Evolutionary conservation across 2,329 filamentous ascomycete genomes (phyloP), one percentile per base, ranked within the genome.

Genomic region (Ascochyta lentis): DNA sequence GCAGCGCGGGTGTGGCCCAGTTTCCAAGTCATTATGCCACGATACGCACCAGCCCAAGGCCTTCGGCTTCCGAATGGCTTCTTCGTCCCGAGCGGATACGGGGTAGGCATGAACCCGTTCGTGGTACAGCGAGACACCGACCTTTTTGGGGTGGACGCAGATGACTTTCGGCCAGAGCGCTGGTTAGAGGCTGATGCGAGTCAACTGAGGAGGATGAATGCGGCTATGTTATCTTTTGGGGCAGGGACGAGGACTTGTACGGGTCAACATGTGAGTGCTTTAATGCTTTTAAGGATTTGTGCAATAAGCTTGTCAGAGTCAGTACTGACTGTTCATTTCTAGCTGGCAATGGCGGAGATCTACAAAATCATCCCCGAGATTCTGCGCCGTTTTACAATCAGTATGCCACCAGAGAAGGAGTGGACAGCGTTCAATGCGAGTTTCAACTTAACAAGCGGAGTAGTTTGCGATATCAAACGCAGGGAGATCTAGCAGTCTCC

Each of bases 1-100:
- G 84, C 87, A 6, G 89, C 92, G 76, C 84, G 90, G 8, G 70
- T 92, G 63, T 89, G 92, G 71, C 89, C 90, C 0, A 88, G 90
- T 0, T 83, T 88, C 0, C 89, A 89, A 0, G 78, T 92, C 12
- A 85, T 86, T 0, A 78, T 92, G 39, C 90, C 92, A 73, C 83
- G 91, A 48, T 79, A 92, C 42, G 87, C 90, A 0, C 90, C 90
- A 0, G 74, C 80, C 0, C 78, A 83, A 22, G 89, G 89, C 3
- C 78, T 82, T 8, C 83, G 86, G 38, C 86, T 92, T 15, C 42
- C 48, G 1, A 49, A 49, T 26, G 54, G 54, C 7, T 39, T 45
- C 23, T 37, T 22, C 9, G 40, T 54, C 15, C 48, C 47, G 4
- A 15, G 16, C 6, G 48, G 54, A 1, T 56, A 49, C 9, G 22